Percentiles rank a stretch among this genome's conserved stretches.
phyloP scores from a whole-genome alignment of 1,139 yeast genomes.

The Scheffersomyces insectosa region DNA sequence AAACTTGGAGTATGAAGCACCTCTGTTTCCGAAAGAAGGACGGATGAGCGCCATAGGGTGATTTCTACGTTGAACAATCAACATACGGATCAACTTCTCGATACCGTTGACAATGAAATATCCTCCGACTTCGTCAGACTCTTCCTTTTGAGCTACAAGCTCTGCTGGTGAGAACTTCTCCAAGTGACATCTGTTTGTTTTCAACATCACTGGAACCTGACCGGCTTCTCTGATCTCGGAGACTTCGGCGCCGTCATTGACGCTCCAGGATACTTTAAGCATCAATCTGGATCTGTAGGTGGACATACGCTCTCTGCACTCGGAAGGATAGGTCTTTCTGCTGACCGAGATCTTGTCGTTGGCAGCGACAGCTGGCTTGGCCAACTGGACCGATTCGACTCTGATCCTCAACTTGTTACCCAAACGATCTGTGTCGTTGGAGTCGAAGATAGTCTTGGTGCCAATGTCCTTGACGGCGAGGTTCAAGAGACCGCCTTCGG shows the following conservation, averaged over 20 bases:
- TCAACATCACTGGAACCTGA: conserved; percentile 85
- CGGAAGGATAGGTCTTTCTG: conserved; percentile 82
- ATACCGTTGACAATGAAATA: conserved; percentile 96
- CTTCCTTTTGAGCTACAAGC: conserved; percentile 78
- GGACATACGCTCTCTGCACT: conserved; percentile 86
- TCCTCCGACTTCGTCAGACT: conserved; percentile 95
- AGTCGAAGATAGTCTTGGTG: conserved; percentile 77
- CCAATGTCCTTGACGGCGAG: conserved; percentile 90
- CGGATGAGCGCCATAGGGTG: conserved; percentile 98
- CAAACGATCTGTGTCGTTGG: conserved; percentile 62
- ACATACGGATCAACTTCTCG: conserved; percentile 94
- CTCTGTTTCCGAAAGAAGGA: conserved; percentile 93
- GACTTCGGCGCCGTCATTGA: conserved; percentile 82
- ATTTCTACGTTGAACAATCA: conserved; percentile 95
- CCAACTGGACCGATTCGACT: conserved; percentile 82
- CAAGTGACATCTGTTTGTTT: conserved; percentile 87
- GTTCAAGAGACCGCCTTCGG: conserved; percentile 80
- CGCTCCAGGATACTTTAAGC: conserved; percentile 78
- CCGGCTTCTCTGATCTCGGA: conserved; percentile 91
- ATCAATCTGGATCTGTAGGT: conserved; percentile 73
- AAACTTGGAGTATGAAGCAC: conserved; percentile 80
- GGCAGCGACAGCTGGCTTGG: conserved; percentile 75
- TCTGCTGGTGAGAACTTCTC: conserved; percentile 80
- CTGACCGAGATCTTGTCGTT: conserved; percentile 79
- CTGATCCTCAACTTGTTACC: conserved; percentile 83